Percentiles rank a stretch among this genome's conserved stretches.
Conservation (phyloP, 352 stramenopile species). For the Phytophthora melonis region DNA sequence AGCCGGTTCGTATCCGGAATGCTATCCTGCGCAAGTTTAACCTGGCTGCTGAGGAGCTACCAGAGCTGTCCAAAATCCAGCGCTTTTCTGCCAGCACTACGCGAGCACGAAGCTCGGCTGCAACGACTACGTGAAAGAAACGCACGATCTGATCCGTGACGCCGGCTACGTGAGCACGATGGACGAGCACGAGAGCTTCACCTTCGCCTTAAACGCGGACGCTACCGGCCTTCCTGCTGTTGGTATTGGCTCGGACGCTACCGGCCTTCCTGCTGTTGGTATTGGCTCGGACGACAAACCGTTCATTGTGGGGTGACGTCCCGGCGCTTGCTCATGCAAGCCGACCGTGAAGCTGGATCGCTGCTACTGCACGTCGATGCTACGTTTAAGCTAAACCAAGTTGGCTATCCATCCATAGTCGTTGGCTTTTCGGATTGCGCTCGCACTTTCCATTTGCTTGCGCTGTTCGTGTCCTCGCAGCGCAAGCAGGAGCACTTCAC, state of each 20-base stretch:
- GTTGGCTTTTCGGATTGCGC: not conserved
- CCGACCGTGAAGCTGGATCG: not conserved
- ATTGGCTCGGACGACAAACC: not conserved
- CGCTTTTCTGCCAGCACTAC: not conserved
- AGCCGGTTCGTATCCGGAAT: not conserved
- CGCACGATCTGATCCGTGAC: not conserved
- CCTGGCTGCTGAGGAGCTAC: not conserved
- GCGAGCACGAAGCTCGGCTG: no score
- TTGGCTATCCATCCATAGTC: not conserved
- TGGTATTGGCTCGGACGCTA: no score
- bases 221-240: not conserved
- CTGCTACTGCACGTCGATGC: not conserved
- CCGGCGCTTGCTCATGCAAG: not conserved
- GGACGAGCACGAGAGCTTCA: not conserved
- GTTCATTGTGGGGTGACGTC: not conserved
- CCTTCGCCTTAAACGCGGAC: not conserved
- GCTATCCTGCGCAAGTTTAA: not conserved
- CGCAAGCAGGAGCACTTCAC: not conserved
- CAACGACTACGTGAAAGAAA: not conserved
- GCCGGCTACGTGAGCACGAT: not conserved
- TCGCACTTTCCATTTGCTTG: not conserved
- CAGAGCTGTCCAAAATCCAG: not conserved
- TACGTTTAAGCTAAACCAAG: not conserved
- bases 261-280: no score
- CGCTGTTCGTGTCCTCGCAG: not conserved